Conservation (phyloP, 2,329 filamentous ascomycete species). For the Aspergillus aculeatinus region DNA sequence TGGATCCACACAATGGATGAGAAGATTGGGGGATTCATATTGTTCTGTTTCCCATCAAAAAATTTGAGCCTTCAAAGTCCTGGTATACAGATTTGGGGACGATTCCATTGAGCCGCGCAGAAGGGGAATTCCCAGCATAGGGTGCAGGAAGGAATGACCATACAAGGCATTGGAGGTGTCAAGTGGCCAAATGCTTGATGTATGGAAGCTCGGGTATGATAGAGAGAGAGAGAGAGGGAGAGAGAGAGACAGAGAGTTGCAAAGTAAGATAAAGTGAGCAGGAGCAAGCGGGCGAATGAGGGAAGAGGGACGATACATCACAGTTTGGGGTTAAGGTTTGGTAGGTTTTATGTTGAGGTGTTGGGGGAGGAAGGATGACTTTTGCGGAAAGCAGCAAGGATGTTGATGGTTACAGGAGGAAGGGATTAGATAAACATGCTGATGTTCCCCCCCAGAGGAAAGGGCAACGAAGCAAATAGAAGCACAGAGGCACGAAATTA, state of each 20-base stretch:
- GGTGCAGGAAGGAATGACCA: too few species aligned
- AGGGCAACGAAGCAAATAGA: slow-evolving; percentile 4
- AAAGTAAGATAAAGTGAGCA: slow-evolving; percentile 5
- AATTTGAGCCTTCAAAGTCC: neutral
- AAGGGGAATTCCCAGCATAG: too few species aligned
- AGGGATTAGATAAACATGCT: neutral
- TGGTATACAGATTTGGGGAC: neutral
- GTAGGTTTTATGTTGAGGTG: neutral
- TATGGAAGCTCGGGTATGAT: slow-evolving; percentile 16
- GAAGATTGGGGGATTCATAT: neutral
- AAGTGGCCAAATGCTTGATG: slow-evolving; percentile 4
- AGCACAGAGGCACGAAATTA: slow-evolving; percentile 3
- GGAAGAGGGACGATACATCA: neutral
- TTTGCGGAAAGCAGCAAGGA: neutral
- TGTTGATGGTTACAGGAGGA: neutral
- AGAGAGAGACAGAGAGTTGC: slow-evolving; percentile 11
- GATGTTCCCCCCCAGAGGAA: neutral
- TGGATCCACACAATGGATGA: too few species aligned
- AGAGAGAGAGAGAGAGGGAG: slow-evolving; percentile 15
- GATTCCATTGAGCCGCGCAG: neutral
- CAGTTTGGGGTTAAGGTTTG: neutral
- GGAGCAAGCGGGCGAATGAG: neutral
- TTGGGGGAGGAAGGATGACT: neutral
- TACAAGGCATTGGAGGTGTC: neutral
- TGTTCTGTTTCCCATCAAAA: neutral